phyloP scores from a whole-genome alignment of 129 eudicot species.

The Escallonia rubra region DNA sequence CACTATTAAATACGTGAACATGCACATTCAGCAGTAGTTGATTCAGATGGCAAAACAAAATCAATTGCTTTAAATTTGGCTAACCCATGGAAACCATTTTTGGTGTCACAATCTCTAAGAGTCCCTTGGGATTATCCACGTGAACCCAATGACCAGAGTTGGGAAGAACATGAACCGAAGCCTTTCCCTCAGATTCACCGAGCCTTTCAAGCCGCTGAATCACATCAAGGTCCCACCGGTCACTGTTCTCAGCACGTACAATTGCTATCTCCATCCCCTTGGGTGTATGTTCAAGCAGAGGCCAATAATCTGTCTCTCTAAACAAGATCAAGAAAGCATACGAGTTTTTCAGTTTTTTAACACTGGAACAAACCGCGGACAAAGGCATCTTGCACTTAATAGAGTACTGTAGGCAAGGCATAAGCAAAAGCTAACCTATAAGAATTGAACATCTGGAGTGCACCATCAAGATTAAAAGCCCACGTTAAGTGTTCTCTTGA shows the following conservation, averaged over 20 bases:
- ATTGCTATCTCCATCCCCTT: slow-evolving; percentile 71
- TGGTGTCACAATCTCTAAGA: slow-evolving; percentile 79
- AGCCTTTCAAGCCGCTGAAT: slow-evolving; percentile 58
- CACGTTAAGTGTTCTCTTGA: slow-evolving; percentile 71
- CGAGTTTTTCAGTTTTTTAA: background rate
- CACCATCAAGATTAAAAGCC: slow-evolving; percentile 87
- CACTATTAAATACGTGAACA: background rate
- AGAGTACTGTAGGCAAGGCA: background rate
- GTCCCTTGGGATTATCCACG: slow-evolving; percentile 96
- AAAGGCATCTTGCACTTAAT: background rate
- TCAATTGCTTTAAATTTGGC: background rate
- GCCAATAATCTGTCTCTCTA: slow-evolving; percentile 87
- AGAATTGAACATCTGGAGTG: slow-evolving; percentile 80
- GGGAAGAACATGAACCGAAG: slow-evolving; percentile 68
- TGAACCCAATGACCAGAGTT: slow-evolving; percentile 99
- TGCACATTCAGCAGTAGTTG: background rate
- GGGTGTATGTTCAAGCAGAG: slow-evolving; percentile 78
- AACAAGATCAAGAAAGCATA: background rate
- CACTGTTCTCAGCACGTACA: slow-evolving; percentile 91
- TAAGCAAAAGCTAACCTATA: slow-evolving; percentile 46
- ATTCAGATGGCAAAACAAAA: background rate
- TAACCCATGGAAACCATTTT: slow-evolving; percentile 57
- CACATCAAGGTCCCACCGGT: slow-evolving; percentile 70
- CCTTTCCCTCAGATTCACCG: slow-evolving; percentile 54
- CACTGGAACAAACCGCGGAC: background rate